Base-by-base conservation (phyloP, 2,329 filamentous ascomycete species). In the Penicillium sp. region DNA sequence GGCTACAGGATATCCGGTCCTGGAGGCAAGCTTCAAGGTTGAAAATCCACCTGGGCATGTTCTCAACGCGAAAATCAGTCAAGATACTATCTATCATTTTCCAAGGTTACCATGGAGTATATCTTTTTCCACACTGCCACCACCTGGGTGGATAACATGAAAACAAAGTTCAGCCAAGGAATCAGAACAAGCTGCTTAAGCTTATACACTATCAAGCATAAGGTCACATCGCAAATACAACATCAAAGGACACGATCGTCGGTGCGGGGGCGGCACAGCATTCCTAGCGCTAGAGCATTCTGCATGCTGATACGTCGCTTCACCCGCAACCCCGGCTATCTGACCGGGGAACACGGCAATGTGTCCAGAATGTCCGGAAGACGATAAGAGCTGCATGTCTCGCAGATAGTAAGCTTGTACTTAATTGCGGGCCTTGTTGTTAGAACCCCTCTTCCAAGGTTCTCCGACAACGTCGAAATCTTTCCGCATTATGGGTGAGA, bases 321-420 rank as follows among this genome's bases (percentile, higher is more conserved):
- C 16, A 32, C 38, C 27, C 46, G 27, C 13, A 32, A 27, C 10
- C 13, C 34, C 38, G 45, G 38, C 22, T 53, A 48, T 48, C 39
- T 14, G 1, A 8, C 31, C 50, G 44, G 50, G 14, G 13, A 48
- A 49, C 27, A 32, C 50, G 45, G 45, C 3, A 11, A 32, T 49
- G 29, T 31, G 16, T 34, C 21, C 50, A 16, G 10, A 11, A 39
- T 48, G 27, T 24, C 45, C 39, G 45, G 5, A 5, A 4, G 3
- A 16, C n/a, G 50, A 53, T 53, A 49, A 53, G 36, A 44, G 22
- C 27, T 18, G 16, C n/a, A 34, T 48, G 14, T 22, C 27, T n/a
- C 27, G 4, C 16, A 21, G 18, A 16, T 32, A 24, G 18, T 18
- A 18, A 18, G 8, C 39, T 21, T 44, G 34, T 47, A 48, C 18